A percentile compares a stretch with the other conserved stretches of the same genome.
These are phyloP conservation scores for Lycium ferocissimum DNA, from an alignment of 257 asterid genomes.

Conservation along the genomic window DNA sequence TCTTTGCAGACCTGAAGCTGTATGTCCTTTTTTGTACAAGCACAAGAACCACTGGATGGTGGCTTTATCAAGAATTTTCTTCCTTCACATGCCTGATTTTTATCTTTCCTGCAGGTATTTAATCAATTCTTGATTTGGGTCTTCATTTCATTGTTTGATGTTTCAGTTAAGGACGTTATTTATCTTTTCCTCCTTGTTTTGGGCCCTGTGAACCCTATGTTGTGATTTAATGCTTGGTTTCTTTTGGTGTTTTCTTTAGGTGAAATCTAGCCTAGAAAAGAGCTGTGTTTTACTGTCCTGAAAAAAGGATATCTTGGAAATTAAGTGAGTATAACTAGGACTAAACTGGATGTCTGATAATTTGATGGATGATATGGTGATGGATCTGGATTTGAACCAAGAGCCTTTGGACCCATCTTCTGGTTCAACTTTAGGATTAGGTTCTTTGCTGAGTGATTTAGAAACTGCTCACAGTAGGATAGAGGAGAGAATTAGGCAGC, in stretches of 20 bases:
- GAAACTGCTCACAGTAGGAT: conserved; percentile 68
- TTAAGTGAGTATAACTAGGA: conserved; percentile 33
- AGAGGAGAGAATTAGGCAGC: conserved; percentile 80
- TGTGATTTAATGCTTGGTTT: background rate
- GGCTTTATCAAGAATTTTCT: background rate
- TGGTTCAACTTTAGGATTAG: conserved; percentile 52
- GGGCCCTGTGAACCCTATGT: background rate
- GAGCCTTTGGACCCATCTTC: conserved; percentile 57
- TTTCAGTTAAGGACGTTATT: background rate
- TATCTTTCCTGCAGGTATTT: background rate
- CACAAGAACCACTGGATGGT: background rate
- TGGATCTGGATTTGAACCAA: conserved; percentile 86
- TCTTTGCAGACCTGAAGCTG: background rate
- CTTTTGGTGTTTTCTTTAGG: background rate
- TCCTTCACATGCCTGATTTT: background rate
- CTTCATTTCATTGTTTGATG: background rate
- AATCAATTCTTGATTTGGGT: background rate
- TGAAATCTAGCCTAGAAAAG: background rate
- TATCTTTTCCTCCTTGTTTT: background rate
- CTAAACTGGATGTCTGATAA: conserved; percentile 55
- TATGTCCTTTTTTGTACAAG: background rate
- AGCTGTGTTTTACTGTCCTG: background rate
- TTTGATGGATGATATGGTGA: conserved; percentile 57
- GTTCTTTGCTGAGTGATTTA: conserved; percentile 60
- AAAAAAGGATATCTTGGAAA: conserved; percentile 37